These are phyloP conservation scores for Lablab purpureus DNA, from an alignment of 306 rosid species.

Conservation along the genomic window DNA sequence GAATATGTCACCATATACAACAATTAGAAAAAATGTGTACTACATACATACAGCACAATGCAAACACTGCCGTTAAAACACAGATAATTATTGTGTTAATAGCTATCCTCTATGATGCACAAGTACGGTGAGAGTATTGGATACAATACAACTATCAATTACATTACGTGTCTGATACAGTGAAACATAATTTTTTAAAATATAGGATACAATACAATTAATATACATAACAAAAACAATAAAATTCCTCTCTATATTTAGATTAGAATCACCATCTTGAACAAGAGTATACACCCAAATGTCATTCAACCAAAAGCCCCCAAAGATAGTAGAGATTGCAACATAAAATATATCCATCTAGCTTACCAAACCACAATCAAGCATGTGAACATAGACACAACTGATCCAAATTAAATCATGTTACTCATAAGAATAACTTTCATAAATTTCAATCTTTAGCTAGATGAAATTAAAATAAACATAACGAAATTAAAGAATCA, in stretches of 20 bases:
- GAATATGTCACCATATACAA: conserved; percentile 25
- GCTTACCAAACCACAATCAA: conserved; percentile 25
- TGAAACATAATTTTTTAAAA: no score
- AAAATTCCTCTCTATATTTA: no score
- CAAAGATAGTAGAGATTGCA: conserved; percentile 5
- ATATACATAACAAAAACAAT: no score
- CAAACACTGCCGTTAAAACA: conserved; percentile 21
- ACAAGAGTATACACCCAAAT: neutral
- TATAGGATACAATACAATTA: neutral
- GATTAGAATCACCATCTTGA: no score
- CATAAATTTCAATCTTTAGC: conserved; percentile 8
- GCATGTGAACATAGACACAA: conserved; percentile 5
- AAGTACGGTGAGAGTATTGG: neutral
- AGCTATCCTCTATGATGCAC: neutral
- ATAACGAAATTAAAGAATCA: neutral
- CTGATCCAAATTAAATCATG: conserved; percentile 31
- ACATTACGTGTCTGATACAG: neutral
- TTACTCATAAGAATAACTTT: neutral
- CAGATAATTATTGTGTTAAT: neutral
- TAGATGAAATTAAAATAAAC: conserved; percentile 25
- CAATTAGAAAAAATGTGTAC: conserved; percentile 1
- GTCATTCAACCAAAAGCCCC: conserved; percentile 29
- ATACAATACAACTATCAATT: no score
- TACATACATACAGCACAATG: neutral
- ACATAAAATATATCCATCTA: conserved; percentile 22